These are phyloP conservation scores for Colletotrichum sp. DNA, from an alignment of 2,329 filamentous ascomycete genomes.

Conservation along the genomic window DNA sequence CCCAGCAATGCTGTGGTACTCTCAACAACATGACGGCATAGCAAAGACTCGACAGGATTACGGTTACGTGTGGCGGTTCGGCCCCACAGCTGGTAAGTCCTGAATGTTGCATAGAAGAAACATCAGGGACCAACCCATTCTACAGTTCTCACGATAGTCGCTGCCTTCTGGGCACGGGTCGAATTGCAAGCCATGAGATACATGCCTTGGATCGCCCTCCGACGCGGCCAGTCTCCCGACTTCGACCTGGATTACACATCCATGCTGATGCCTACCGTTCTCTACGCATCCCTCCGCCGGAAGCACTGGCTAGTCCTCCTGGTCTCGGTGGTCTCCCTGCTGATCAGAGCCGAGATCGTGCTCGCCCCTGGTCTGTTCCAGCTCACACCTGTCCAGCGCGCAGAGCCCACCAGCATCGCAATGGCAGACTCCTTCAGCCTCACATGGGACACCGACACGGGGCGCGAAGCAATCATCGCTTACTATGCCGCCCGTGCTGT, in stretches of 20 bases:
- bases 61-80: not conserved
- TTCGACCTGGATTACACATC: conserved; percentile 2
- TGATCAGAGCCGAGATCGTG: conserved; percentile 3
- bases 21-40: not conserved
- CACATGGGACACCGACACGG: not conserved
- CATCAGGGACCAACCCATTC: not conserved
- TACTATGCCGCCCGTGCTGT: not conserved
- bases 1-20: not conserved
- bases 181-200: conserved; percentile 3
- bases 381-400: not conserved
- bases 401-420: not conserved
- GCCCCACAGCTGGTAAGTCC: not conserved
- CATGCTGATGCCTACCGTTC: conserved; percentile 2
- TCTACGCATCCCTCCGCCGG: not conserved
- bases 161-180: not conserved
- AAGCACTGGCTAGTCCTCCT: not conserved
- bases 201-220: conserved; percentile 6
- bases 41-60: not conserved
- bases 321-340: not conserved
- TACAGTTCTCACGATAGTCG: not conserved
- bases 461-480: not conserved
- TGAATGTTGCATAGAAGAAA: not conserved
- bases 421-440: not conserved
- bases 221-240: not conserved
- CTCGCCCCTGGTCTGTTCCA: conserved; percentile 5